These are phyloP conservation scores for Stevia rebaudiana DNA, from an alignment of 140 eudicot species.

Conservation along the genomic window DNA sequence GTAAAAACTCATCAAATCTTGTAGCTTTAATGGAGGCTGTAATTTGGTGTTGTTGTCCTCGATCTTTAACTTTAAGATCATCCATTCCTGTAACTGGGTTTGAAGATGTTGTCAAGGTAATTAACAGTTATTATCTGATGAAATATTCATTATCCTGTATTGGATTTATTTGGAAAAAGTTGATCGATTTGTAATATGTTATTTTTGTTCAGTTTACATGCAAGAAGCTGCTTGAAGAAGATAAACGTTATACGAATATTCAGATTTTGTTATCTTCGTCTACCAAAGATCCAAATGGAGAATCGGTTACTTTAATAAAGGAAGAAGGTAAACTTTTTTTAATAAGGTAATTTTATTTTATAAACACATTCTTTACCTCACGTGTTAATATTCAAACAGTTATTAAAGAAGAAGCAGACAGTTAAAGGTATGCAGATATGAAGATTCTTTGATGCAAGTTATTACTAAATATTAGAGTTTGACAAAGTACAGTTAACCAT, in stretches of 20 bases:
- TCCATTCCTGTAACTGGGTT: no score
- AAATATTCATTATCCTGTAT: background rate
- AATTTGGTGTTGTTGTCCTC: slow-evolving; percentile 7
- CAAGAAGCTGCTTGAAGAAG: slow-evolving; percentile 4
- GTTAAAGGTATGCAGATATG: background rate
- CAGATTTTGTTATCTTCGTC: background rate
- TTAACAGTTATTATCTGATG: background rate
- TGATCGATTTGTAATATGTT: background rate
- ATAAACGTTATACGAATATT: background rate
- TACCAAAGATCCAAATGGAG: background rate
- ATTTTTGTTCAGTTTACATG: background rate
- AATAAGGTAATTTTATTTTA: background rate
- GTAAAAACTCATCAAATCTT: background rate
- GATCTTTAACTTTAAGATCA: background rate
- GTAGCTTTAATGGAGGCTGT: background rate
- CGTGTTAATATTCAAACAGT: background rate
- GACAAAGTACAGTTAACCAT: no score
- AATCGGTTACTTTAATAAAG: slow-evolving; percentile 1
- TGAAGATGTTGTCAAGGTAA: background rate
- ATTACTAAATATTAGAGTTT: no score
- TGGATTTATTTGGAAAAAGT: background rate
- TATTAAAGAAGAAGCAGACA: background rate
- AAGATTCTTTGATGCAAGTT: background rate
- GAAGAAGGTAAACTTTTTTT: background rate
- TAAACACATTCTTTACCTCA: background rate